Percentiles rank a stretch among this genome's conserved stretches.
These are phyloP conservation scores for Mariannaea sp. DNA, from an alignment of 2,329 filamentous ascomycete species.

Conservation along the genomic window DNA sequence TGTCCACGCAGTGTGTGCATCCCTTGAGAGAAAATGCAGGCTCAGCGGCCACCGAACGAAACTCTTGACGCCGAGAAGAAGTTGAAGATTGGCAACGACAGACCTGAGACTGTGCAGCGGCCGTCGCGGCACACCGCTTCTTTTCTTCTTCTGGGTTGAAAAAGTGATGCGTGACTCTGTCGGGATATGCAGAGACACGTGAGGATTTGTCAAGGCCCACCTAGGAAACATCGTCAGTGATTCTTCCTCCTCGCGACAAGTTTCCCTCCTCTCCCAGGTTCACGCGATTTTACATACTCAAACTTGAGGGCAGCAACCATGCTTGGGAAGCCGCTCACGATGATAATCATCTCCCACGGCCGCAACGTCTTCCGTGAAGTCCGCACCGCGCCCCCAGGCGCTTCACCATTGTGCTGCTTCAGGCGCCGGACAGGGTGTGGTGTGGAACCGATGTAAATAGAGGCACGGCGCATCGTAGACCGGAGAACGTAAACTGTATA, in stretches of 20 bases:
- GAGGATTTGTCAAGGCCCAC: constrained; percentile 91
- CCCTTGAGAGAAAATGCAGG: constrained; percentile 75
- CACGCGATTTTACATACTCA: constrained; percentile 68
- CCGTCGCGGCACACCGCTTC: constrained; percentile 56
- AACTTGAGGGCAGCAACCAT: constrained; percentile 90
- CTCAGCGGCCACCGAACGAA: constrained; percentile 84
- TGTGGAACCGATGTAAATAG: constrained; percentile 89
- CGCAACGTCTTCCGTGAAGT: constrained; percentile 71
- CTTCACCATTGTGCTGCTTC: constrained; percentile 87
- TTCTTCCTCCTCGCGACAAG: background rate
- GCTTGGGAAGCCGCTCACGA: constrained; percentile 88
- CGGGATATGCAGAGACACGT: constrained; percentile 78
- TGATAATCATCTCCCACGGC: constrained; percentile 89
- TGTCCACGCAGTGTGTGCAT: constrained; percentile 73
- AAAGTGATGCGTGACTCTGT: constrained; percentile 62
- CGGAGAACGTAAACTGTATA: constrained; percentile 94
- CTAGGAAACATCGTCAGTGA: constrained; percentile 47
- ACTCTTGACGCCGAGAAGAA: constrained; percentile 77
- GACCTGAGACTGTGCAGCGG: constrained; percentile 67
- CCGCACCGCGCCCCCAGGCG: constrained; percentile 77
- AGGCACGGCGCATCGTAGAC: constrained; percentile 73
- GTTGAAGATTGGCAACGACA: constrained; percentile 78
- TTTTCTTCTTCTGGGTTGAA: constrained; percentile 56
- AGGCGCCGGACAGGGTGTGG: constrained; percentile 84
- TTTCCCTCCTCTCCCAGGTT: background rate